phyloP scores from a whole-genome alignment of 176 grass and related monocot genomes.

The Areca catechu region DNA sequence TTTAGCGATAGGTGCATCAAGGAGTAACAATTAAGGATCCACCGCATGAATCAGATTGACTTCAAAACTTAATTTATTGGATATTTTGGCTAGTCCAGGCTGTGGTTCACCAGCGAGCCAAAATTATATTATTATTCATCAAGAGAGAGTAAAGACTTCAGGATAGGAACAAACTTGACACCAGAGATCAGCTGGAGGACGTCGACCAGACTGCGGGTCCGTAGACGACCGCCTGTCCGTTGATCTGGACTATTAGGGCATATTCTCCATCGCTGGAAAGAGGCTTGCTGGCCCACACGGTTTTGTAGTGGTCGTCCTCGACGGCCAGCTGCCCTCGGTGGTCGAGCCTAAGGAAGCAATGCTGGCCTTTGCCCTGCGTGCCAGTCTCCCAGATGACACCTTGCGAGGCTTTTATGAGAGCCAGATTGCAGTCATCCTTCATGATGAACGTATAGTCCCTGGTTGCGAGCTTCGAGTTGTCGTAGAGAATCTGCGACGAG shows the following conservation, averaged over 20 bases:
- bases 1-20: no score
- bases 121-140: no score
- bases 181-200: no score
- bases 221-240: conserved; percentile 7
- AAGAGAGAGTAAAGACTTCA: no score
- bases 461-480: not conserved
- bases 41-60: no score
- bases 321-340: conserved; percentile 12
- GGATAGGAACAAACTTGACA: no score
- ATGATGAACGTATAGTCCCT: conserved; percentile 4
- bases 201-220: not conserved
- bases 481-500: conserved; percentile 1
- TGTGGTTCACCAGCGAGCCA: no score
- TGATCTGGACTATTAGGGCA: not conserved
- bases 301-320: not conserved
- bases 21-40: no score
- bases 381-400: not conserved
- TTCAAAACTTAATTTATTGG: no score
- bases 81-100: no score
- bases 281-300: not conserved
- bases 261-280: not conserved
- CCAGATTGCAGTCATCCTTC: conserved; percentile 6
- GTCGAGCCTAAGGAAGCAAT: conserved; percentile 5
- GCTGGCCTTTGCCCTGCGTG: not conserved
- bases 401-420: not conserved